Evolutionary conservation across 2,329 filamentous ascomycete species (phyloP).

Genomic region (Onygenales sp.): DNA sequence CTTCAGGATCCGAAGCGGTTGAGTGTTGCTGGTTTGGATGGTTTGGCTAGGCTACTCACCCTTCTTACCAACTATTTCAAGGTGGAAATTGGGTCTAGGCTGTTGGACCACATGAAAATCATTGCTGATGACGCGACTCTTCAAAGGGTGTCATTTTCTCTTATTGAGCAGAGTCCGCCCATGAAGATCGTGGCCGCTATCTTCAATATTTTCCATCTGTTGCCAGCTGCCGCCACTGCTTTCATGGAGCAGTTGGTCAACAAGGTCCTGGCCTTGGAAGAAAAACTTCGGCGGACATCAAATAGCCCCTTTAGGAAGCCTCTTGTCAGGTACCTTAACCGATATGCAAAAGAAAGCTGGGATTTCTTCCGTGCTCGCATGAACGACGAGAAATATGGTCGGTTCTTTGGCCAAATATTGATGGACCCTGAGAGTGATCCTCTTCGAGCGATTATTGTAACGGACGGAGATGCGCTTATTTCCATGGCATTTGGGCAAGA

Average conservation of each 20-base stretch:
- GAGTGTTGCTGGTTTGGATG: conserved; percentile 80
- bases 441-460: conserved; percentile 64
- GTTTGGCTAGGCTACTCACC: conserved; percentile 78
- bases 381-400: conserved; percentile 76
- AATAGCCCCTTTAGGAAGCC: conserved; percentile 86
- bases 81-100: conserved; percentile 84
- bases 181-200: conserved; percentile 95
- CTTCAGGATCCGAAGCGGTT: conserved; percentile 88
- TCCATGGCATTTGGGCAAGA: conserved; percentile 55
- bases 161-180: conserved; percentile 82
- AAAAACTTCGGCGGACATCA: conserved; percentile 73
- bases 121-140: conserved; percentile 73
- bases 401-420: conserved; percentile 83
- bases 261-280: conserved; percentile 80
- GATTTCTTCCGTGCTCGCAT: conserved; percentile 67
- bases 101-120: conserved; percentile 89
- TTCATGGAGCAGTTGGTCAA: conserved; percentile 89
- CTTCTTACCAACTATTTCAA: conserved; percentile 98
- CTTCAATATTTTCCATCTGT: conserved; percentile 93
- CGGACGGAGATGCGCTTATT: conserved; percentile 64
- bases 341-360: conserved; percentile 85
- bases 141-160: conserved; percentile 86
- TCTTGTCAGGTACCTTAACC: conserved; percentile 85
- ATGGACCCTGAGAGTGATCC: conserved; percentile 63
- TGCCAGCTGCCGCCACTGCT: conserved; percentile 77